Percentiles rank a stretch among this genome's conserved stretches.
Evolutionary conservation across 176 grass and related monocot genomes (phyloP).

Genomic region (Oryza meridionalis): DNA sequence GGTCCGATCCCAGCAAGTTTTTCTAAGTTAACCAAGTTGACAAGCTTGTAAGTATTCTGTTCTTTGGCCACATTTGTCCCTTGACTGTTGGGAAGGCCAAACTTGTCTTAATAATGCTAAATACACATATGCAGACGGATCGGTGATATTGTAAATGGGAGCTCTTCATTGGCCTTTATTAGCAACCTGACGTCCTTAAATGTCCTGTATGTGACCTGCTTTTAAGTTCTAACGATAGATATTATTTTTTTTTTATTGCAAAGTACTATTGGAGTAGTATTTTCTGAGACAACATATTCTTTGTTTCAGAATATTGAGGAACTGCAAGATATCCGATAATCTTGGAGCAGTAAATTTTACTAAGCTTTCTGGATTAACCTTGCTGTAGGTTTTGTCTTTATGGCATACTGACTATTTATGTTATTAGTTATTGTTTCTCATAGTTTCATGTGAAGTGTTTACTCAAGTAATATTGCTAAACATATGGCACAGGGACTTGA

Average conservation of each 20-base stretch:
- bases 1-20: slow-evolving; percentile 46
- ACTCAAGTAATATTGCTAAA: slow-evolving; percentile 2
- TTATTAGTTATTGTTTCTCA: neutral
- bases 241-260: neutral
- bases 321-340: slow-evolving; percentile 76
- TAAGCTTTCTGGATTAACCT: slow-evolving; percentile 41
- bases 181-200: slow-evolving; percentile 54
- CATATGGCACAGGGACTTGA: slow-evolving; percentile 65
- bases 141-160: slow-evolving; percentile 63
- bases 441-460: neutral
- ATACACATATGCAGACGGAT: slow-evolving; percentile 47
- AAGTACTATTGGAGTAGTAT: slow-evolving; percentile 34
- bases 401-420: slow-evolving; percentile 43
- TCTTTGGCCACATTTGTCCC: neutral
- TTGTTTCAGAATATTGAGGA: slow-evolving; percentile 70
- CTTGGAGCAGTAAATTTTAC: slow-evolving; percentile 55
- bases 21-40: slow-evolving; percentile 29
- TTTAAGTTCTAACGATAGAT: neutral
- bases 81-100: neutral
- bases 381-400: slow-evolving; percentile 52
- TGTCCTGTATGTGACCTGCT: slow-evolving; percentile 40
- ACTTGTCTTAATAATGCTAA: neutral
- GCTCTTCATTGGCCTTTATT: slow-evolving; percentile 59
- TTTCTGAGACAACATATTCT: neutral
- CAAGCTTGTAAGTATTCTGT: slow-evolving; percentile 35